Percentiles rank a stretch among this genome's conserved stretches.
Evolutionary conservation across 164 flowering plant species (phyloP).

Genomic region (Amborella trichopoda): DNA sequence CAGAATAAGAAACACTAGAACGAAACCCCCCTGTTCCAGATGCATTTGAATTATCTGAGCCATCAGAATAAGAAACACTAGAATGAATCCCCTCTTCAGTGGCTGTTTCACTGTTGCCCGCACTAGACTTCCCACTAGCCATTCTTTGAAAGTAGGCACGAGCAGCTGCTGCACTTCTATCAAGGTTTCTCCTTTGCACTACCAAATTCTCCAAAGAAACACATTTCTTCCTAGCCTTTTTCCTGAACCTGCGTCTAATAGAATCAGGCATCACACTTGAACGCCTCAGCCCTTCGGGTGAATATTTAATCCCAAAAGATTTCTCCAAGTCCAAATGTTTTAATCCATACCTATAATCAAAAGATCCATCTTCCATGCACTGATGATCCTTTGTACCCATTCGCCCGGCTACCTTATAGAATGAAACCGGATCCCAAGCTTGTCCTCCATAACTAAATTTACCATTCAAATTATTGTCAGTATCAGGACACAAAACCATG

Average conservation of each 20-base stretch:
- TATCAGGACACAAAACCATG: too few species aligned
- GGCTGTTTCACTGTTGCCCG: background rate
- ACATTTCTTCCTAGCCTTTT: constrained; percentile 27
- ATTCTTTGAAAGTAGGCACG: constrained; percentile 36
- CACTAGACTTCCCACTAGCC: constrained; percentile 18
- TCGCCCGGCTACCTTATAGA: constrained; percentile 45
- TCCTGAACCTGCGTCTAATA: constrained; percentile 33
- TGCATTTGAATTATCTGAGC: too few species aligned
- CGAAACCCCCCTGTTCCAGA: too few species aligned
- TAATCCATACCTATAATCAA: constrained; percentile 48
- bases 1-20: too few species aligned
- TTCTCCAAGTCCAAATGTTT: constrained; percentile 85
- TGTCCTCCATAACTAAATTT: too few species aligned
- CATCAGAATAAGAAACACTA: too few species aligned
- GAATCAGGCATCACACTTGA: constrained; percentile 43
- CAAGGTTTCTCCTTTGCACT: constrained; percentile 61
- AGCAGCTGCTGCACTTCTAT: constrained; percentile 71
- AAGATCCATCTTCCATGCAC: constrained; percentile 69
- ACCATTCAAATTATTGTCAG: too few species aligned
- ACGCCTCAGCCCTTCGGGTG: constrained; percentile 36
- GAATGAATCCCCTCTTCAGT: too few species aligned
- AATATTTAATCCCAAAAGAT: constrained; percentile 55
- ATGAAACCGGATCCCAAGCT: constrained; percentile 28
- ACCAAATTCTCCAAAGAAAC: constrained; percentile 19
- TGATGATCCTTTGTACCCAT: constrained; percentile 70